phyloP scores from a whole-genome alignment of 306 rosid species.

The Glycine soja region DNA sequence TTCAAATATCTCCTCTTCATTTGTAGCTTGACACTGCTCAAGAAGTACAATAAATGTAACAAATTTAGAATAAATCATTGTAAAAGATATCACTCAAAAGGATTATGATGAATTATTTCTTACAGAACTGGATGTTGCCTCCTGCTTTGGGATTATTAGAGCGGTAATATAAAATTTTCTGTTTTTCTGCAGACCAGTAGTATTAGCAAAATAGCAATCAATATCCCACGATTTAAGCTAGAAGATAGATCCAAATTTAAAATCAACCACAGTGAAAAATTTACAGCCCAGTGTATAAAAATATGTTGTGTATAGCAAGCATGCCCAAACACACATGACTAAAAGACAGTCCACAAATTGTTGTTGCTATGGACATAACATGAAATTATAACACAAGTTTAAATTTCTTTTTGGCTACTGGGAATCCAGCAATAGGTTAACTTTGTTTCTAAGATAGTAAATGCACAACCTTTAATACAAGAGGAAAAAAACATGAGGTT shows the following conservation, averaged over 20 bases:
- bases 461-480: not conserved
- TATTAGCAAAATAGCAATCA: slow-evolving; percentile 42
- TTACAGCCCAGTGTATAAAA: slow-evolving; percentile 11
- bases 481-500: not conserved
- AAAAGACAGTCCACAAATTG: slow-evolving; percentile 17
- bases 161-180: slow-evolving; percentile 81
- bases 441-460: slow-evolving; percentile 10
- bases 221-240: slow-evolving; percentile 25
- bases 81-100: slow-evolving; percentile 36
- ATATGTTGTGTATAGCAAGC: not conserved
- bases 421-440: slow-evolving; percentile 31
- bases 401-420: slow-evolving; percentile 15
- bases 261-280: slow-evolving; percentile 32
- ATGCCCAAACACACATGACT: slow-evolving; percentile 4
- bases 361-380: slow-evolving; percentile 8
- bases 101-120: slow-evolving; percentile 45
- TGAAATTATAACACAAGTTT: slow-evolving; percentile 13
- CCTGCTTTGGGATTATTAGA: slow-evolving; percentile 91
- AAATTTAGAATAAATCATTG: slow-evolving; percentile 22
- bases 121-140: slow-evolving; percentile 85
- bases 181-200: slow-evolving; percentile 69
- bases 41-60: slow-evolving; percentile 35
- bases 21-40: slow-evolving; percentile 82
- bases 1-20: slow-evolving; percentile 94
- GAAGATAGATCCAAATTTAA: slow-evolving; percentile 24